phyloP scores from a whole-genome alignment of 2,329 filamentous ascomycete species.

The Cladosporium sphaerospermum region DNA sequence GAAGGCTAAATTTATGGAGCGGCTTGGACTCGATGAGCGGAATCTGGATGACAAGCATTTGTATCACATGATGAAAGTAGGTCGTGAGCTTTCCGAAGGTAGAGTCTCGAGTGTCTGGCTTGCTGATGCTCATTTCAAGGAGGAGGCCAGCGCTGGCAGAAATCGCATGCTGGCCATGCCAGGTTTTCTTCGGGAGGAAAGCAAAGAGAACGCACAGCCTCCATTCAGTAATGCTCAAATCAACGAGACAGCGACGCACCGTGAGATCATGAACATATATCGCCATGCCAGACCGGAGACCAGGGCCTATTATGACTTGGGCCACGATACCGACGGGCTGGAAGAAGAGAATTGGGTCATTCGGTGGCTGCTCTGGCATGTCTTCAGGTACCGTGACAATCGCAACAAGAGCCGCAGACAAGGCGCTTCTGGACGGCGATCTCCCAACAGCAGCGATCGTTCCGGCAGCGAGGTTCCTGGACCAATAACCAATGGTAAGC shows the following conservation, averaged over 20 bases:
- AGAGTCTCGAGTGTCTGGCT: background rate
- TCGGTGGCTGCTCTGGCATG: conserved; percentile 48
- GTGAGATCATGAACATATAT: conserved; percentile 39
- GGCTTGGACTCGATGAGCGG: conserved; percentile 36
- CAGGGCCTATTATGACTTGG: conserved; percentile 36
- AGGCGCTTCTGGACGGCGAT: conserved; percentile 15
- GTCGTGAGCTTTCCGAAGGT: background rate
- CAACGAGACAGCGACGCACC: conserved; percentile 43
- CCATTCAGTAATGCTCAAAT: conserved; percentile 44
- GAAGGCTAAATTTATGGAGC: conserved; percentile 38
- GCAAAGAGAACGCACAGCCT: conserved; percentile 30
- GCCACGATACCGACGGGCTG: conserved; percentile 34
- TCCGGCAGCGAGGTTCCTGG: conserved; percentile 4
- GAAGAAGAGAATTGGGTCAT: conserved; percentile 47
- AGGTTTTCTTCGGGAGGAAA: conserved; percentile 26
- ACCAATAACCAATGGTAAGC: background rate
- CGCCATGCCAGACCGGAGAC: conserved; percentile 34
- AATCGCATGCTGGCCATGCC: conserved; percentile 36
- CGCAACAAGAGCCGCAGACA: conserved; percentile 31
- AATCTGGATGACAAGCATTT: conserved; percentile 30
- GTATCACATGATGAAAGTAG: conserved; percentile 40
- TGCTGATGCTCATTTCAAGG: conserved; percentile 24
- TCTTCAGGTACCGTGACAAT: conserved; percentile 43
- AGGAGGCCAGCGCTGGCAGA: conserved; percentile 38
- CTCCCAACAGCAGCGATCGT: conserved; percentile 6